Evolutionary conservation across 2,329 filamentous ascomycete genomes (phyloP).

Genomic region (Sarocladium brachiariae): DNA sequence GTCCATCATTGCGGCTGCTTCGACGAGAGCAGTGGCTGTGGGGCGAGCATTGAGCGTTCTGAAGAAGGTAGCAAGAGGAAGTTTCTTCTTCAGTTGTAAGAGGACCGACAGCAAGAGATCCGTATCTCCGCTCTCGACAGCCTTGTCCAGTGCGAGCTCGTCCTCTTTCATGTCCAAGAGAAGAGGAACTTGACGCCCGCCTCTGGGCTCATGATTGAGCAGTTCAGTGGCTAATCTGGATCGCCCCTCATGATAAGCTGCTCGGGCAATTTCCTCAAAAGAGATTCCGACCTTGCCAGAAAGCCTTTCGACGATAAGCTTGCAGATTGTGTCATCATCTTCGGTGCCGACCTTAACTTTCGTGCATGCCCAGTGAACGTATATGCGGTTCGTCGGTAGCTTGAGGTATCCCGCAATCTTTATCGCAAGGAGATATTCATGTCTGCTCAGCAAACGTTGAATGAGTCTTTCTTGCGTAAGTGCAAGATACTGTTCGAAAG

Average conservation of each 20-base stretch:
- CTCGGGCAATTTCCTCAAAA: slow-evolving; percentile 86
- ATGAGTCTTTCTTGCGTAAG: slow-evolving; percentile 87
- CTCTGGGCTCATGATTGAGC: slow-evolving; percentile 87
- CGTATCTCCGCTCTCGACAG: slow-evolving; percentile 90
- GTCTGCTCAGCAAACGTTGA: slow-evolving; percentile 75
- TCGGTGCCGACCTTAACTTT: slow-evolving; percentile 83
- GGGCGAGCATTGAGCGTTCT: slow-evolving; percentile 80
- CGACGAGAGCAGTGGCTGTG: slow-evolving; percentile 80
- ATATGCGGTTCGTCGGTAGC: slow-evolving; percentile 81
- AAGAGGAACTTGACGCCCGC: slow-evolving; percentile 91
- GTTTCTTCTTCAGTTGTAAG: slow-evolving; percentile 79
- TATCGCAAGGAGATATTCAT: slow-evolving; percentile 85
- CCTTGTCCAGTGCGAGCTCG: slow-evolving; percentile 89
- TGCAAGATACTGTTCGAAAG: slow-evolving; percentile 88
- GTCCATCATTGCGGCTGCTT: slow-evolving; percentile 66
- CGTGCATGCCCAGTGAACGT: slow-evolving; percentile 93
- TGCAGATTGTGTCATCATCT: slow-evolving; percentile 82
- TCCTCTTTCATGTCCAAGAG: slow-evolving; percentile 94
- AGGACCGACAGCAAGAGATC: slow-evolving; percentile 89
- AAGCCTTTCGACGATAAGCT: slow-evolving; percentile 77
- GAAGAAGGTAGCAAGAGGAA: slow-evolving; percentile 88
- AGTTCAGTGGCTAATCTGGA: slow-evolving; percentile 83
- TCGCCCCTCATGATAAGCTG: slow-evolving; percentile 90
- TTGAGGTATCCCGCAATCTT: slow-evolving; percentile 82
- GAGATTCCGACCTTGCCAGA: slow-evolving; percentile 87